Percentiles rank a stretch among this genome's conserved stretches.
Conservation (phyloP, 2,329 filamentous ascomycete genomes). For the Trichoderma sp. region DNA sequence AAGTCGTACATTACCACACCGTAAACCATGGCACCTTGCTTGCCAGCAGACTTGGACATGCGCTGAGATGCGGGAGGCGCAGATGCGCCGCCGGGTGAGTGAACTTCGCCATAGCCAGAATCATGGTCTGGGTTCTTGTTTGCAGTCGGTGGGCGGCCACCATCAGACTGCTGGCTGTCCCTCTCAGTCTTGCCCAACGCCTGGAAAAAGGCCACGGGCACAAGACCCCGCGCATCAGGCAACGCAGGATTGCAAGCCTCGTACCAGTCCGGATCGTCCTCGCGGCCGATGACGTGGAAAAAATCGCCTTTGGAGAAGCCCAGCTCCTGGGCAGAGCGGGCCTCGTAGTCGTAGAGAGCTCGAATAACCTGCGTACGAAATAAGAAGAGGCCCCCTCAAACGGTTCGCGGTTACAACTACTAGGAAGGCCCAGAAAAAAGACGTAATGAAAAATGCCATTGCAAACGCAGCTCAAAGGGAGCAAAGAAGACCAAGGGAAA, state of each 20-base stretch:
- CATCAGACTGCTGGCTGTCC: constrained; percentile 73
- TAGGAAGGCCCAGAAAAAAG: constrained; percentile 20
- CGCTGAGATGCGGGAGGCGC: constrained; percentile 40
- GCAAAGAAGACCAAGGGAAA: background rate
- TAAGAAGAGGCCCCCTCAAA: background rate
- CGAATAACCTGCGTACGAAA: constrained; percentile 75
- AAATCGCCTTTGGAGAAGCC: constrained; percentile 95
- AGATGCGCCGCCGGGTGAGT: constrained; percentile 13
- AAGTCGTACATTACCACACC: constrained; percentile 98
- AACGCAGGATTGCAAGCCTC: constrained; percentile 94
- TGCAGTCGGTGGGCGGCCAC: constrained; percentile 44
- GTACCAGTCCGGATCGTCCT: constrained; percentile 95
- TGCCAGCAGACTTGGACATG: constrained; percentile 47
- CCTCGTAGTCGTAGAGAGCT: constrained; percentile 89
- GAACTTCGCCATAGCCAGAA: constrained; percentile 66
- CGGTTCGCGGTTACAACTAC: background rate
- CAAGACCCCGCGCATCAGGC: constrained; percentile 81
- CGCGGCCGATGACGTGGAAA: constrained; percentile 94
- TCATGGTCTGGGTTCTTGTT: constrained; percentile 74
- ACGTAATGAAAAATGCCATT: constrained; percentile 15
- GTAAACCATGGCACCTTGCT: constrained; percentile 83
- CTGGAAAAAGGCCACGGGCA: constrained; percentile 93
- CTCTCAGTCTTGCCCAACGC: constrained; percentile 86
- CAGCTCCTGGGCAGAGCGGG: constrained; percentile 73
- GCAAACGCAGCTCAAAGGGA: constrained; percentile 1